Base-by-base conservation (phyloP, 352 stramenopile genomes). In the Phytophthora ohioensis region DNA sequence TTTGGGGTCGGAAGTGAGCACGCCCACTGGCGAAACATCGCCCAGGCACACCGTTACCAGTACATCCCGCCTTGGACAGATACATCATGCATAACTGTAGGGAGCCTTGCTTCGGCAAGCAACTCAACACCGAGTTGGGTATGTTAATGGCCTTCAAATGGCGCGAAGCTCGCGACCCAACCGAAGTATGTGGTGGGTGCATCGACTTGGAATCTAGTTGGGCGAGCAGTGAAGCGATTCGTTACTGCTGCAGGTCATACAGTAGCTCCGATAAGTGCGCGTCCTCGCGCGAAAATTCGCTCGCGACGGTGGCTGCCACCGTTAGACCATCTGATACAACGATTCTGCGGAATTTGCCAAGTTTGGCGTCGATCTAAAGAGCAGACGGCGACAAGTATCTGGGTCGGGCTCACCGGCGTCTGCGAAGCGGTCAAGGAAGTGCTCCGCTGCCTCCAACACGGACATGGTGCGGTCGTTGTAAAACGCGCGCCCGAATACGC, bases 1-100 rank as follows among this genome's bases (percentile, higher is more conserved):
- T 45, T 51, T 13, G 60, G 60, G 3, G 21, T 27, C 60, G 49
- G 13, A 60, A 67, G 15, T 67, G 60, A 5, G 36, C 48, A 30
- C 60, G 49, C 12, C 21, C 1, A 27, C 4, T 17, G 2, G 31
- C 46, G 4, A 31, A 38, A 45, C 46, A 64, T 10, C 45, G 56
- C 36, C 45, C 45, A 34, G 32, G 10, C 2, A 31, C 10, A 4
- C 57, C 60, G n/a, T 27, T 27, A 27, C 51, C 36, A 0, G 10
- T 45, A 15, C 60, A 67, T 0, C 49, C 49, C 2, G 17, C 41
- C 4, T 55, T 55, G 3, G 60, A 67, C 5, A 67, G 21, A n/a
- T 60, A 43, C 36, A 60, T 67, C 15, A 56, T 42, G 15, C 59
- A 62, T 8, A 62, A 13, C n/a, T 30, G 7, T 5, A 36, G 39